A percentile compares a stretch with the other conserved stretches of the same genome.
Conservation (phyloP, 1,284 basidiomycete species). For the Cutaneotrichosporon mucoides region DNA sequence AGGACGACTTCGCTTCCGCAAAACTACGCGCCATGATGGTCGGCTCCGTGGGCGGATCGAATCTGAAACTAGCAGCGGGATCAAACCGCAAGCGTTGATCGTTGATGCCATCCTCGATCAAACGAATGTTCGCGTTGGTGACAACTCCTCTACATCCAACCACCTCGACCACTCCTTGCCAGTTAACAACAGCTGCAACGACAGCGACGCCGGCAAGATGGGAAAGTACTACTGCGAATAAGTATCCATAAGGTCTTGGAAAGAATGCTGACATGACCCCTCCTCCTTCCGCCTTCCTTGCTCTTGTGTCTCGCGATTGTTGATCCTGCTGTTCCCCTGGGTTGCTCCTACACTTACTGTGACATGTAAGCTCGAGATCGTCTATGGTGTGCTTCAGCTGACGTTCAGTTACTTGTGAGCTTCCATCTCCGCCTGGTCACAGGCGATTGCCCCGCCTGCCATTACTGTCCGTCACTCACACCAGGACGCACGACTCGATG, state of each 20-base stretch:
- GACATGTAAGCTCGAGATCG: constrained; percentile 30
- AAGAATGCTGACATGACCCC: constrained; percentile 10
- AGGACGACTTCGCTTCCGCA: too few species aligned
- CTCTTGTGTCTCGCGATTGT: neutral
- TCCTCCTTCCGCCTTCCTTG: neutral
- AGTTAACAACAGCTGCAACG: neutral
- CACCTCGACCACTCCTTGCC: neutral
- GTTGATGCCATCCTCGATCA: too few species aligned
- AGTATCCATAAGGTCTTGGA: constrained; percentile 12
- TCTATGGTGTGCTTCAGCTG: too few species aligned
- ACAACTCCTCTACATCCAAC: constrained; percentile 8
- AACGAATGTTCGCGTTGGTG: neutral
- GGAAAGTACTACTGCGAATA: constrained; percentile 67
- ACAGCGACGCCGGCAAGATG: constrained; percentile 23
- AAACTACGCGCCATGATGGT: too few species aligned
- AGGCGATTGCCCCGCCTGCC: neutral
- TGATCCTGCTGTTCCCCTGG: neutral
- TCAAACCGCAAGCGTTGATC: too few species aligned
- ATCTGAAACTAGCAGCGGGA: too few species aligned
- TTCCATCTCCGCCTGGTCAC: neutral
- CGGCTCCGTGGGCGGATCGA: too few species aligned
- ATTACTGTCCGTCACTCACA: neutral
- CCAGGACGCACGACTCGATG: constrained; percentile 40
- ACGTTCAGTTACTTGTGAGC: constrained; percentile 55
- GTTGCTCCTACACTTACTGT: constrained; percentile 25